A percentile compares a stretch with the other conserved stretches of the same genome.
These are phyloP conservation scores for Physcomitrellopsis africana DNA, from an alignment of 225 moss, liverwort and hornwort species.

Conservation along the genomic window DNA sequence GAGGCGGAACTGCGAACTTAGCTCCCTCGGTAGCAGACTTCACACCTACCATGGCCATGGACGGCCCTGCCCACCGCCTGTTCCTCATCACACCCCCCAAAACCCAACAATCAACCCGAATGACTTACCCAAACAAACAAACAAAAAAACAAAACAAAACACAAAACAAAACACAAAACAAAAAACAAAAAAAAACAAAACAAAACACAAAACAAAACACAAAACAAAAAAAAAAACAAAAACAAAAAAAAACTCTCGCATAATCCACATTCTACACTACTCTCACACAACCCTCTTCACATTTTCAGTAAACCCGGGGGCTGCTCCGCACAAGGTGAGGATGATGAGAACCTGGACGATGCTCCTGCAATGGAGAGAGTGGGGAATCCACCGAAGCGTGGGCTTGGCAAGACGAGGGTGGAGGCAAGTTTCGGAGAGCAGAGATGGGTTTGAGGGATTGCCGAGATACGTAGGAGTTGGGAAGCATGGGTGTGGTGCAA, in stretches of 20 bases:
- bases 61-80: conserved; percentile 33
- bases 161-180: no score
- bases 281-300: no score
- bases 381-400: neutral
- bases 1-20: conserved; percentile 60
- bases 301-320: no score
- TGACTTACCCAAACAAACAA: neutral
- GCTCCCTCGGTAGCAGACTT: conserved; percentile 23
- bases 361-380: conserved; percentile 4
- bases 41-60: conserved; percentile 34
- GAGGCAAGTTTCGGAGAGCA: neutral
- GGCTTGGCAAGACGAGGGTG: neutral
- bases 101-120: neutral
- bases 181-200: neutral
- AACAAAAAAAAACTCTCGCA: neutral
- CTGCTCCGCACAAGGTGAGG: no score
- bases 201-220: no score
- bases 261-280: no score
- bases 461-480: neutral
- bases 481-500: neutral
- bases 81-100: conserved; percentile 10
- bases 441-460: neutral
- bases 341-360: conserved; percentile 16
- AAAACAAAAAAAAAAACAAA: no score
- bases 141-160: no score